Evolutionary conservation across 306 rosid genomes (phyloP).

Genomic region (Cicer arietinum): DNA sequence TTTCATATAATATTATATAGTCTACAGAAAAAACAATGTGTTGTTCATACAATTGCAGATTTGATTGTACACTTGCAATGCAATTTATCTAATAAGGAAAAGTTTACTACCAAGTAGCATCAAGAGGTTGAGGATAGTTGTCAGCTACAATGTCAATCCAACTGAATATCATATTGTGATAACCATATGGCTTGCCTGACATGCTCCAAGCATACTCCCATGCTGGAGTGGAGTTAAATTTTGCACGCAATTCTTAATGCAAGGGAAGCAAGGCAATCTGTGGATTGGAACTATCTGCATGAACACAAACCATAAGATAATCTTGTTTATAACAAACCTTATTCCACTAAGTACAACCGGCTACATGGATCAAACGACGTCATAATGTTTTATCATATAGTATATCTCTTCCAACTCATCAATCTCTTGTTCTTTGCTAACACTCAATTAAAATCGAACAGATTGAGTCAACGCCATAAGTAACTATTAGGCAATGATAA

Average conservation of each 20-base stretch:
- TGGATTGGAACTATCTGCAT: constrained; percentile 75
- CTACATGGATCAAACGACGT: too few species aligned
- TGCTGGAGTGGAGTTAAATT: constrained; percentile 81
- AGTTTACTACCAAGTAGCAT: constrained; percentile 87
- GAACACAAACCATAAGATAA: background rate
- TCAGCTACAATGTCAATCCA: constrained; percentile 96
- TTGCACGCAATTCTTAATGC: constrained; percentile 75
- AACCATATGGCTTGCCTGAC: constrained; percentile 97
- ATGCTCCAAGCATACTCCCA: constrained; percentile 93
- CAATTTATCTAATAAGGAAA: background rate
- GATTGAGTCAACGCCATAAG: background rate
- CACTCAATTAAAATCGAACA: background rate
- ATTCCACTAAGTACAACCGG: too few species aligned
- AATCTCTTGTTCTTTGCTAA: background rate
- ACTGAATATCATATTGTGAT: constrained; percentile 94
- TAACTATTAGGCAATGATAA: constrained; percentile 17
- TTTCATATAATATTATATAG: background rate
- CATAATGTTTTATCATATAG: too few species aligned
- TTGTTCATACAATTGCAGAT: background rate
- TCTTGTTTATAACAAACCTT: background rate
- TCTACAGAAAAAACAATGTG: background rate
- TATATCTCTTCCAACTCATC: too few species aligned
- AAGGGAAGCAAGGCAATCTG: constrained; percentile 92
- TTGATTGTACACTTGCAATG: background rate
- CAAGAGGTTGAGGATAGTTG: constrained; percentile 99